Evolutionary conservation across 2,329 filamentous ascomycete species (phyloP).

Genomic region (Penicillium sp.): DNA sequence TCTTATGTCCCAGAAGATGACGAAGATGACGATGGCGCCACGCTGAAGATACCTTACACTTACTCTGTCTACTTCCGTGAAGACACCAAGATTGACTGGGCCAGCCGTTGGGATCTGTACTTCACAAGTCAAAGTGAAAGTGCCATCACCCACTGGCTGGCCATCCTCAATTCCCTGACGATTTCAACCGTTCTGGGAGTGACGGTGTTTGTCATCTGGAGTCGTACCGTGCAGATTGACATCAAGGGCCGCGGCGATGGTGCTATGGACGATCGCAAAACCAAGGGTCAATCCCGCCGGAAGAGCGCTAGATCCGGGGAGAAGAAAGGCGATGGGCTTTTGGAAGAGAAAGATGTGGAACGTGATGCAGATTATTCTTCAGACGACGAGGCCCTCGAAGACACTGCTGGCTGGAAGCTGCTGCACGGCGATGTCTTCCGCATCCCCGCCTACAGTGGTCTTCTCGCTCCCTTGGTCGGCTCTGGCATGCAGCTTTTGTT

Average conservation of each 20-base stretch:
- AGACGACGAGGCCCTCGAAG: constrained; percentile 74
- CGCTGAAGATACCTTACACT: constrained; percentile 75
- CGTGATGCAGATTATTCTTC: constrained; percentile 59
- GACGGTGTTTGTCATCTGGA: constrained; percentile 77
- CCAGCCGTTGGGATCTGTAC: constrained; percentile 83
- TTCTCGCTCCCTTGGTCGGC: constrained; percentile 78
- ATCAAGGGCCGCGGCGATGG: constrained; percentile 73
- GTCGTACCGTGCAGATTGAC: constrained; percentile 75
- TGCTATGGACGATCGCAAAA: constrained; percentile 66
- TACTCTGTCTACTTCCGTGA: constrained; percentile 91
- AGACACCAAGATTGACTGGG: constrained; percentile 78
- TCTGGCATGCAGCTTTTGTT: constrained; percentile 86
- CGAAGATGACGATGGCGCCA: constrained; percentile 65
- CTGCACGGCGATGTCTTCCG: constrained; percentile 88
- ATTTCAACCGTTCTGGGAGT: constrained; percentile 78
- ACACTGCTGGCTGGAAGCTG: constrained; percentile 84
- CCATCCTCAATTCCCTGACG: constrained; percentile 82
- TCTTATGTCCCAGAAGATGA: constrained; percentile 61
- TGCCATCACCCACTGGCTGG: constrained; percentile 81
- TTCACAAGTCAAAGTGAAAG: constrained; percentile 86
- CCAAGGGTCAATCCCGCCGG: constrained; percentile 48
- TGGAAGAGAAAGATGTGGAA: constrained; percentile 61
- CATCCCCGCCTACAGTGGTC: constrained; percentile 66
- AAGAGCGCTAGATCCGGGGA: constrained; percentile 47
- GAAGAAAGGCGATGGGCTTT: constrained; percentile 57